Evolutionary conservation across 306 rosid species (phyloP).

Genomic region (Sicyos baderoa): DNA sequence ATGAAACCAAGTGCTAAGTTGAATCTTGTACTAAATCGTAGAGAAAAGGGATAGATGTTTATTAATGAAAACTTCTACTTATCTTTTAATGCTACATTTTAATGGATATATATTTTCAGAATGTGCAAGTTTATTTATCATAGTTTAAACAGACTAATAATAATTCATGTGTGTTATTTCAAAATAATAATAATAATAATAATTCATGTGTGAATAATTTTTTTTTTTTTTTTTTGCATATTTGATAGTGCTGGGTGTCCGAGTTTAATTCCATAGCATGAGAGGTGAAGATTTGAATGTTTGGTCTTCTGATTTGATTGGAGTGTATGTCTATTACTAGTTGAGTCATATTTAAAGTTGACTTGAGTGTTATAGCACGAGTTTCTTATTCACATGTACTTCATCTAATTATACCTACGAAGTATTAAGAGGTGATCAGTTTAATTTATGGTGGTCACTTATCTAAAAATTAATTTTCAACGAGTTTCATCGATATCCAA

Average conservation of each 20-base stretch:
- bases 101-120: neutral
- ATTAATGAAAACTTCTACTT: neutral
- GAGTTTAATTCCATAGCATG: too few species aligned
- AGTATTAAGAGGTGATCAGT: slow-evolving; percentile 26
- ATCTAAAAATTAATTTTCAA: too few species aligned
- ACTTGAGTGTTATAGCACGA: neutral
- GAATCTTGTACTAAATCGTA: neutral
- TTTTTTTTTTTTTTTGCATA: too few species aligned
- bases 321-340: too few species aligned
- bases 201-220: neutral
- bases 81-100: neutral
- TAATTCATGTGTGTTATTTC: too few species aligned
- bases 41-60: neutral
- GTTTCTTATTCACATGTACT: neutral
- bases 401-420: slow-evolving; percentile 30
- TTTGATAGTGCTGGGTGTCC: neutral
- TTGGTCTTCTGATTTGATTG: too few species aligned
- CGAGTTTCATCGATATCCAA: too few species aligned
- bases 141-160: neutral
- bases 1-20: neutral
- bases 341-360: too few species aligned
- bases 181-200: too few species aligned
- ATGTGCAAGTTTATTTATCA: neutral
- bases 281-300: too few species aligned
- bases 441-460: slow-evolving; percentile 21